phyloP scores from a whole-genome alignment of 192 early-diverging fungal genomes.

The Entomortierella beljakovae region DNA sequence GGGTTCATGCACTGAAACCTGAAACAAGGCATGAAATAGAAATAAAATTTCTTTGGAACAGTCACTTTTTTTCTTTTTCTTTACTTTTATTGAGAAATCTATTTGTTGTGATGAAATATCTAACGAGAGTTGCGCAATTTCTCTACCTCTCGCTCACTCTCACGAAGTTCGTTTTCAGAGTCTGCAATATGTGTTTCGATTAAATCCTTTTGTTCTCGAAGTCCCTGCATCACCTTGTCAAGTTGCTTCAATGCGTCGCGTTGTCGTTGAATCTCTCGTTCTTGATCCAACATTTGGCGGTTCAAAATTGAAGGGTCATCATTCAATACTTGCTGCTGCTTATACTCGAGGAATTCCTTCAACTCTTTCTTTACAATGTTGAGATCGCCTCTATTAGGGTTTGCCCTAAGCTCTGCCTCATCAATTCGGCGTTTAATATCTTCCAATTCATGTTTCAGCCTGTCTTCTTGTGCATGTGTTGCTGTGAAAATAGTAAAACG shows the following conservation, averaged over 20 bases:
- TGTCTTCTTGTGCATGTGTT: slow-evolving; percentile 58
- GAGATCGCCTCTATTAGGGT: slow-evolving; percentile 30
- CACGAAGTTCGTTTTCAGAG: slow-evolving; percentile 60
- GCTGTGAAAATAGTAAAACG: slow-evolving; percentile 3
- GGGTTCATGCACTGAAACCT: too few relatives aligned
- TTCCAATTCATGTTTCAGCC: slow-evolving; percentile 58
- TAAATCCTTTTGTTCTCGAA: slow-evolving; percentile 59
- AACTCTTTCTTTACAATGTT: slow-evolving; percentile 55
- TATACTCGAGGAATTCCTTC: slow-evolving; percentile 64
- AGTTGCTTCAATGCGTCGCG: slow-evolving; percentile 59
- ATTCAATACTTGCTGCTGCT: slow-evolving; percentile 61
- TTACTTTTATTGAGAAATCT: too few relatives aligned
- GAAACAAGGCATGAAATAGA: background rate
- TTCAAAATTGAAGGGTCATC: slow-evolving; percentile 60
- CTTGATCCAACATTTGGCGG: slow-evolving; percentile 52
- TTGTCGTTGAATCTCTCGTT: slow-evolving; percentile 64
- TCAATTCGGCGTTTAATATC: slow-evolving; percentile 60
- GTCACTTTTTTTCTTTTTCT: background rate
- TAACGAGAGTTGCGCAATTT: slow-evolving; percentile 8
- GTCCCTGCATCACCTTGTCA: slow-evolving; percentile 59
- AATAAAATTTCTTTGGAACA: background rate
- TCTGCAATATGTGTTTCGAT: slow-evolving; percentile 61
- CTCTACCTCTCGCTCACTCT: slow-evolving; percentile 54
- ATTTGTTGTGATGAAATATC: background rate
- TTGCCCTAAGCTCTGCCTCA: slow-evolving; percentile 56